Evolutionary conservation across 768 basidiomycete genomes (phyloP).

Genomic region (Suillus brevipes): DNA sequence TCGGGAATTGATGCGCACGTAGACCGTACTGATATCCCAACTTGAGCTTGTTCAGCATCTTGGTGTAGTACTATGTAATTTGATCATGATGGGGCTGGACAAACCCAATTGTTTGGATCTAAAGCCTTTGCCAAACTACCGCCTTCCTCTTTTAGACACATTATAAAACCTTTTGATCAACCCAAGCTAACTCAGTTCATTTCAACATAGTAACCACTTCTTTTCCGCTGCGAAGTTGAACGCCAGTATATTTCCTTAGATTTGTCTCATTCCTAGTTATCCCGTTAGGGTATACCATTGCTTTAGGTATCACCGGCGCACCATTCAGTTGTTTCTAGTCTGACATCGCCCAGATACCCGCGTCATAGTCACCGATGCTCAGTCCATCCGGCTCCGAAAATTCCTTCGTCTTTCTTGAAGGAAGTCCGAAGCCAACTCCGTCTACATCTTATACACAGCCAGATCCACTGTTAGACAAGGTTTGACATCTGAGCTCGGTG

Average conservation of each 20-base stretch:
- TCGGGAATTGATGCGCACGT: not conserved
- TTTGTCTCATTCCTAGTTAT: not conserved
- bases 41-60: not conserved
- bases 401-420: conserved; percentile 50
- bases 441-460: conserved; percentile 1
- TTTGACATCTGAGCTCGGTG: not conserved
- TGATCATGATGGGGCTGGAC: no score
- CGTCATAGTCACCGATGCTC: conserved; percentile 20
- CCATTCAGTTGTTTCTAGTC: not conserved
- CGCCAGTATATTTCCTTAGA: not conserved
- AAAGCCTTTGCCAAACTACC: conserved; percentile 33
- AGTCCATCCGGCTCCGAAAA: conserved; percentile 39
- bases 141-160: conserved; percentile 7
- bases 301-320: not conserved
- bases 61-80: not conserved
- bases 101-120: conserved; percentile 28
- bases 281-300: no score
- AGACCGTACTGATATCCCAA: not conserved
- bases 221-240: not conserved
- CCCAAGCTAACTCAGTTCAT: not conserved
- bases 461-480: conserved; percentile 3
- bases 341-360: not conserved
- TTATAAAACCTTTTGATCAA: not conserved
- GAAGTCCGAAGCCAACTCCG: conserved; percentile 13
- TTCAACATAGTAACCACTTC: not conserved